A percentile compares a stretch with the other conserved stretches of the same genome.
Conservation (phyloP, 257 asterid species). For the Solanum bulbocastanum region DNA sequence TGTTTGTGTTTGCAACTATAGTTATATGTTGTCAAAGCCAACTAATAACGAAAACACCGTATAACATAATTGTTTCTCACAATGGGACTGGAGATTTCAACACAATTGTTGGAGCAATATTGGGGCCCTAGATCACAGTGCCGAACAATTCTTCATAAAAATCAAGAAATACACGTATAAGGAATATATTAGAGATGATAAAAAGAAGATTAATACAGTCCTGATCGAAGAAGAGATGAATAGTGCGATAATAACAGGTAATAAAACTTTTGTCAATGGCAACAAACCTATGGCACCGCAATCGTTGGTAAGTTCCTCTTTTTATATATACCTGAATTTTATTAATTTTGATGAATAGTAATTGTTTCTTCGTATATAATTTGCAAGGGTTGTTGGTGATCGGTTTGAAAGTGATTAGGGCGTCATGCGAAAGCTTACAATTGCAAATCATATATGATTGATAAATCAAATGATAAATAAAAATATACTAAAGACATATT, state of each 20-base stretch:
- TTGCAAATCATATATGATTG: no score
- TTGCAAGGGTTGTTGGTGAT: neutral
- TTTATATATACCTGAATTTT: neutral
- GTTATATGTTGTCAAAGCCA: neutral
- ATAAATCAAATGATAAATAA: no score
- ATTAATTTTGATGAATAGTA: neutral
- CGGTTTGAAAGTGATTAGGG: no score
- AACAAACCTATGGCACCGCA: neutral
- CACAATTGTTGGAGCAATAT: neutral
- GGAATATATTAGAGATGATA: neutral
- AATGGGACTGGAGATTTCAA: neutral
- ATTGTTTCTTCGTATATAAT: neutral
- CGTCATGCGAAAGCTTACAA: no score
- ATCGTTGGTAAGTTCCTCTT: neutral
- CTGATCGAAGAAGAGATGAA: neutral
- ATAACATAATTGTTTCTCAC: neutral
- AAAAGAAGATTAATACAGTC: neutral
- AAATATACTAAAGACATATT: no score
- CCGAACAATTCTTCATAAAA: neutral
- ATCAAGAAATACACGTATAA: neutral
- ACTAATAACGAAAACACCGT: neutral
- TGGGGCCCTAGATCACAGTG: rapidly evolving
- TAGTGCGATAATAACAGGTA: neutral
- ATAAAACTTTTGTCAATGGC: neutral
- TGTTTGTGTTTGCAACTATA: neutral